phyloP scores from a whole-genome alignment of 305 asterid genomes.

The Ajuga reptans region DNA sequence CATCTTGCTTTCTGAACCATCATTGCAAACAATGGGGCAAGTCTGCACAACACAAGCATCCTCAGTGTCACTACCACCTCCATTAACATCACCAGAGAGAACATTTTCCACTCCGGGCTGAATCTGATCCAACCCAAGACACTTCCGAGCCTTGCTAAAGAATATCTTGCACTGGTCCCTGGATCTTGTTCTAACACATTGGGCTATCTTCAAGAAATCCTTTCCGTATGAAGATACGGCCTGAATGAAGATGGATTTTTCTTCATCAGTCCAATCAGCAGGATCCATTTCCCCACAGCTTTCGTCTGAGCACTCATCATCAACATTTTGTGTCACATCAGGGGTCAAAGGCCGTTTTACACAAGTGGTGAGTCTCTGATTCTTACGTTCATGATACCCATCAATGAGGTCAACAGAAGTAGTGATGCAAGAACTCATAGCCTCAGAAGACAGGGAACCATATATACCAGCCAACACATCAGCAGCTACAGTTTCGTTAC shows the following conservation, averaged over 20 bases:
- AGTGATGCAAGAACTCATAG: conserved; percentile 89
- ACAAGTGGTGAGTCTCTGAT: conserved; percentile 43
- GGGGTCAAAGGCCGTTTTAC: conserved; percentile 55
- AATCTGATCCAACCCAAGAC: conserved; percentile 64
- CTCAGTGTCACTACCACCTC: conserved; percentile 62
- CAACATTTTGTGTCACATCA: conserved; percentile 54
- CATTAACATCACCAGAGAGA: conserved; percentile 38
- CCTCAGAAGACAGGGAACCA: conserved; percentile 93
- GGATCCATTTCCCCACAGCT: conserved; percentile 80
- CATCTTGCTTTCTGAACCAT: conserved; percentile 39
- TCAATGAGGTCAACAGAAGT: conserved; percentile 79
- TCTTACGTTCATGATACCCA: conserved; percentile 55
- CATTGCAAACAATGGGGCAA: conserved; percentile 34
- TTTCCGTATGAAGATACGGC: conserved; percentile 73
- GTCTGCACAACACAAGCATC: conserved; percentile 59
- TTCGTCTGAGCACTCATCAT: conserved; percentile 87
- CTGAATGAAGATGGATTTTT: conserved; percentile 60
- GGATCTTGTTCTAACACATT: conserved; percentile 56
- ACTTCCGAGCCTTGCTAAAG: conserved; percentile 80
- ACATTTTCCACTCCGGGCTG: conserved; percentile 36
- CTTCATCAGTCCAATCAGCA: conserved; percentile 88
- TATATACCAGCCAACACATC: conserved; percentile 96
- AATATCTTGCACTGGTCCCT: conserved; percentile 77
- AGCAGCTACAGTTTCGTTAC: conserved; percentile 76
- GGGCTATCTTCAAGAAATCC: conserved; percentile 69